Evolutionary conservation across 2,329 filamentous ascomycete genomes (phyloP).

Genomic region (Canariomyces notabilis): DNA sequence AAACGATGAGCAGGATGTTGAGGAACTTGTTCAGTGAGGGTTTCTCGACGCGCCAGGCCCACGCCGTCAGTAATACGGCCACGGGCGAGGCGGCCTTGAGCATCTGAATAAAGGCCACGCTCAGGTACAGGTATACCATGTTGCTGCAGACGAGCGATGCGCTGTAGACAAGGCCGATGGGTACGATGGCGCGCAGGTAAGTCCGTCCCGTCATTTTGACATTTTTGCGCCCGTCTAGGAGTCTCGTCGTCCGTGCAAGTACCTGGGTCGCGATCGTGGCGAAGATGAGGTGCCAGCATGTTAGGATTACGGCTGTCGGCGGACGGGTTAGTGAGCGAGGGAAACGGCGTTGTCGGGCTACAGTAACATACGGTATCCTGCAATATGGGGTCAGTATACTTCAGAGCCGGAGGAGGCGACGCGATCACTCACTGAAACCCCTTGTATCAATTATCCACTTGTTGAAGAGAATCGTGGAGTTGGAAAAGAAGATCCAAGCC

Average conservation of each 20-base stretch:
- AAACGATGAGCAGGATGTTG: conserved; percentile 49
- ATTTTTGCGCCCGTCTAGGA: conserved; percentile 87
- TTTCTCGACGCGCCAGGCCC: conserved; percentile 50
- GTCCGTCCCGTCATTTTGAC: conserved; percentile 93
- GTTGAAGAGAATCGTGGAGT: conserved; percentile 84
- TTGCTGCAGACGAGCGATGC: conserved; percentile 92
- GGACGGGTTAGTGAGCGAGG: conserved; percentile 5
- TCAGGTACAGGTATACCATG: conserved; percentile 87
- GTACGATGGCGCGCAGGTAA: conserved; percentile 85
- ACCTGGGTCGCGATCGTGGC: conserved; percentile 88
- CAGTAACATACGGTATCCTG: conserved; percentile 42
- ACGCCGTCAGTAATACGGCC: conserved; percentile 61
- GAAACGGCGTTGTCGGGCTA: not conserved
- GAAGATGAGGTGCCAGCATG: conserved; percentile 91
- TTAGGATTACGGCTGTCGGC: conserved; percentile 61
- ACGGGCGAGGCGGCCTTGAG: conserved; percentile 74
- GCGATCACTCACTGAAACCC: conserved; percentile 61
- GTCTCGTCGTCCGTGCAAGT: conserved; percentile 76
- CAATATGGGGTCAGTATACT: conserved; percentile 18
- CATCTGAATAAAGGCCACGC: conserved; percentile 97
- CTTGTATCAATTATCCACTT: conserved; percentile 78
- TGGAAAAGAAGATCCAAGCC: conserved; percentile 81
- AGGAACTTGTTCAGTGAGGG: conserved; percentile 41
- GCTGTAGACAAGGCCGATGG: conserved; percentile 90
- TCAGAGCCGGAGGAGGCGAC: conserved; percentile 8